Conservation (phyloP, 345 rosid species). For the Limnanthes douglasii region DNA sequence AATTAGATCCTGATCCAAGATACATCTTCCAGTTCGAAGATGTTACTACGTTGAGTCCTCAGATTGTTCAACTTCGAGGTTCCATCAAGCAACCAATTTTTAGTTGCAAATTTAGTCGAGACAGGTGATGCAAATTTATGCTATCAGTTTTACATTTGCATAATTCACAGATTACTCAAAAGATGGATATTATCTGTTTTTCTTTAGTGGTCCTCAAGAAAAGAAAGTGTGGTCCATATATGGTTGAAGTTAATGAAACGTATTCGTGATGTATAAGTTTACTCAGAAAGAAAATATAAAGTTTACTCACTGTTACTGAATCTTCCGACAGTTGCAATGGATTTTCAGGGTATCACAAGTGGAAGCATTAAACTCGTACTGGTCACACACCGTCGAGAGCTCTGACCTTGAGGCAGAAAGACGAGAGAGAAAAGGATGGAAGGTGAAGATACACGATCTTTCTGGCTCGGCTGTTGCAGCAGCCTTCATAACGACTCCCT, state of each 20-base stretch:
- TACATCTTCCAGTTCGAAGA: slow-evolving; percentile 94
- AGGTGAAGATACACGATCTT: slow-evolving; percentile 94
- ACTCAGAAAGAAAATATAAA: too few species aligned
- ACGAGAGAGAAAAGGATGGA: slow-evolving; percentile 95
- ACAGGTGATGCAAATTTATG: slow-evolving; percentile 43
- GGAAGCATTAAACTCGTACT: slow-evolving; percentile 51
- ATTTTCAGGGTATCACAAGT: slow-evolving; percentile 45
- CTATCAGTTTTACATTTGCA: not conserved
- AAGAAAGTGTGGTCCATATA: slow-evolving; percentile 3
- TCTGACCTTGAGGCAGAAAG: slow-evolving; percentile 46
- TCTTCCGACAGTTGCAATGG: slow-evolving; percentile 12
- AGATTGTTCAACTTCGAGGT: slow-evolving; percentile 89
- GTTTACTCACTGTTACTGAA: slow-evolving; percentile 17
- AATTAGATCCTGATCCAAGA: slow-evolving; percentile 90
- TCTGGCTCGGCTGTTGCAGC: slow-evolving; percentile 96
- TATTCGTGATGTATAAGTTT: too few species aligned
- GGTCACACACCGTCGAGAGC: slow-evolving; percentile 39
- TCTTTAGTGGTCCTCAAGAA: not conserved
- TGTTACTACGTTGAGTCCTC: slow-evolving; percentile 68
- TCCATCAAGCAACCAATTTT: slow-evolving; percentile 87
- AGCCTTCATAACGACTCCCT: slow-evolving; percentile 96
- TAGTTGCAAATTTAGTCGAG: slow-evolving; percentile 85
- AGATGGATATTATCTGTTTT: too few species aligned
- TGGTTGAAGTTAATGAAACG: too few species aligned
- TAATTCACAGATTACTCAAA: too few species aligned